Percentiles rank a stretch among this genome's conserved stretches.
These are phyloP conservation scores for Colletotrichum sp. DNA, from an alignment of 2,329 filamentous ascomycete species.

Conservation along the genomic window DNA sequence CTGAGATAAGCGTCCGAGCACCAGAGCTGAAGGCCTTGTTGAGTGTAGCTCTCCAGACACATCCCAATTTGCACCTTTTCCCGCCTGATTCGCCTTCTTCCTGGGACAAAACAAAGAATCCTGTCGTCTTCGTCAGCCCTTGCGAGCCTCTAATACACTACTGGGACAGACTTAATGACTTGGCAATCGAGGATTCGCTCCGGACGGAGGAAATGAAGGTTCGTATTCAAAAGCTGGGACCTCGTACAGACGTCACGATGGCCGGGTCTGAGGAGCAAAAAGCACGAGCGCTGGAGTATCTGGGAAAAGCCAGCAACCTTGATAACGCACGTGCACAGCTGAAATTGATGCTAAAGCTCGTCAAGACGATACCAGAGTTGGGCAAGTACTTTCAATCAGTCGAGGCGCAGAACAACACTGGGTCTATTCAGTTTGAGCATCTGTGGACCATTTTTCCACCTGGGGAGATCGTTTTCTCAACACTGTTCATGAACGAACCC, in stretches of 20 bases:
- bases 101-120: not conserved
- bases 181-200: not conserved
- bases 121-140: not conserved
- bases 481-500: constrained; percentile 33
- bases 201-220: not conserved
- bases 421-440: constrained; percentile 41
- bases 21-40: not conserved
- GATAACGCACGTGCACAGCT: not conserved
- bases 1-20: not conserved
- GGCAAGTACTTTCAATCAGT: not conserved
- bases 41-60: not conserved
- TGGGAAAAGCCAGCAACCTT: not conserved
- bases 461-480: constrained; percentile 42
- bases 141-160: not conserved
- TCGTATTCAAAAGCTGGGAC: not conserved
- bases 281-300: not conserved
- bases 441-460: constrained; percentile 58
- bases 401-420: not conserved
- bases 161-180: not conserved
- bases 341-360: not conserved
- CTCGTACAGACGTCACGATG: not conserved
- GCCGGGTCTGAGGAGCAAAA: not conserved
- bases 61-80: not conserved
- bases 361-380: not conserved
- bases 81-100: not conserved